A percentile compares a stretch with the other conserved stretches of the same genome.
phyloP scores from a whole-genome alignment of 176 grass and related monocot species.

The Bonia amplexicaulis region DNA sequence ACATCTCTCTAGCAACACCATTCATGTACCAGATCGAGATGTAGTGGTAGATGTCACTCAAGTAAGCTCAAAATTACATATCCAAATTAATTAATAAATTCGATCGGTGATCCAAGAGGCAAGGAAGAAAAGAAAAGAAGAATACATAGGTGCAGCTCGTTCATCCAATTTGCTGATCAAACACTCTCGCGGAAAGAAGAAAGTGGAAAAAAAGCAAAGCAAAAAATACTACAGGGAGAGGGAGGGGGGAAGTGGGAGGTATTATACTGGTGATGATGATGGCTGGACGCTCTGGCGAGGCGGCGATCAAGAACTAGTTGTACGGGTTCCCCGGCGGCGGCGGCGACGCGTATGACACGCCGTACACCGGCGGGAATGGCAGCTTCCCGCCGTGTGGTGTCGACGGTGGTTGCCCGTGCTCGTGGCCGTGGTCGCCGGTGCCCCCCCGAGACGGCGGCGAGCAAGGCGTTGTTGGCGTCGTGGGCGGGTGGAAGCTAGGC shows the following conservation, averaged over 20 bases:
- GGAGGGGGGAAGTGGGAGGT: not conserved
- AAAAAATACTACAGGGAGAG: conserved; percentile 20
- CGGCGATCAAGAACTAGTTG: conserved; percentile 15
- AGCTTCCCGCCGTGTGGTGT: conserved; percentile 10
- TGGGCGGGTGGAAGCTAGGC: not conserved
- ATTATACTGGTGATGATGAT: conserved; percentile 35
- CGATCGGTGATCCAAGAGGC: not conserved
- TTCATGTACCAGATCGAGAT: not conserved
- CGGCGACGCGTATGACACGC: conserved; percentile 61
- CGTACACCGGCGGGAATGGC: conserved; percentile 61
- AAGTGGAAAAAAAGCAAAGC: not conserved
- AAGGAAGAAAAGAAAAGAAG: conserved; percentile 16
- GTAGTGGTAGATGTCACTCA: not conserved
- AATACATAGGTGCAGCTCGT: conserved; percentile 38
- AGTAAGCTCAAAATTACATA: not conserved
- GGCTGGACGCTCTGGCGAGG: not conserved
- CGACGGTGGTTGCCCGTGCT: not conserved
- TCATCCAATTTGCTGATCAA: conserved; percentile 39
- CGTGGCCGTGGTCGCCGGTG: not conserved
- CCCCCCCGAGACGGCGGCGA: conserved; percentile 40
- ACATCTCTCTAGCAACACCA: not conserved
- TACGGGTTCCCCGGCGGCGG: conserved; percentile 52
- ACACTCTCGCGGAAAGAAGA: conserved; percentile 8
- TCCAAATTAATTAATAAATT: conserved; percentile 24
- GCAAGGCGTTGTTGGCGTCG: conserved; percentile 3